A percentile compares a stretch with the other conserved stretches of the same genome.
phyloP scores from a whole-genome alignment of 2,329 filamentous ascomycete genomes.

The Ophiostoma angusticollis region DNA sequence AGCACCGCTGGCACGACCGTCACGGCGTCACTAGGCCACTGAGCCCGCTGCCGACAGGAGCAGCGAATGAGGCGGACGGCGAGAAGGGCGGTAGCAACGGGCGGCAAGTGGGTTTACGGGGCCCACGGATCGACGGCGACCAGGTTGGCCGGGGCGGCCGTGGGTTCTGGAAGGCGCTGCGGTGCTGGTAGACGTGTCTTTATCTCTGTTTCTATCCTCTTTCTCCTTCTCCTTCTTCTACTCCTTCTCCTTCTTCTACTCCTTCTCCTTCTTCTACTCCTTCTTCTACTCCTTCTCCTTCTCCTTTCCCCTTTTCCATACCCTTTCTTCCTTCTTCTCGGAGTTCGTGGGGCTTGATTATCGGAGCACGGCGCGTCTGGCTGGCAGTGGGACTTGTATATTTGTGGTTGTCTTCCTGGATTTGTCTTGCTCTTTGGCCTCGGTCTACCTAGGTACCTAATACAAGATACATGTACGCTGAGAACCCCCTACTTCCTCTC shows the following conservation, averaged over 20 bases:
- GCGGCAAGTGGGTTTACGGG: slow-evolving; percentile 31
- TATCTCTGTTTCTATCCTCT: background rate
- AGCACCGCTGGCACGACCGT: slow-evolving; percentile 31
- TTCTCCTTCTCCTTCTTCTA: background rate
- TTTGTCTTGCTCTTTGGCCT: slow-evolving; percentile 1
- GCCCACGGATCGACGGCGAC: slow-evolving; percentile 30
- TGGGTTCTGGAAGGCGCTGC: slow-evolving; percentile 42
- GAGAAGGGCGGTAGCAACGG: slow-evolving; percentile 9
- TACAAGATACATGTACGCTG: too few species aligned
- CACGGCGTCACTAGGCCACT: slow-evolving; percentile 46
- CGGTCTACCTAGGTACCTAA: too few species aligned
- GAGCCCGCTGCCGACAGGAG: slow-evolving; percentile 35
- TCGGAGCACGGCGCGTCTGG: too few species aligned
- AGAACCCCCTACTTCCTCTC: slow-evolving; percentile 22
- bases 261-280: background rate
- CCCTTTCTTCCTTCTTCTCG: background rate
- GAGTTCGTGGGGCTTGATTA: too few species aligned
- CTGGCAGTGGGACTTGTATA: too few species aligned
- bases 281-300: background rate
- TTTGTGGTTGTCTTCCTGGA: too few species aligned
- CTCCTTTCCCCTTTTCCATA: background rate
- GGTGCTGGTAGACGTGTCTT: slow-evolving; percentile 34
- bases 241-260: slow-evolving; percentile 3
- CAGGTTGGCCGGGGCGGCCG: slow-evolving; percentile 28
- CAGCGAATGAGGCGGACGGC: slow-evolving; percentile 11